Conservation (phyloP, 306 rosid species). For the Citrullus colocynthis region DNA sequence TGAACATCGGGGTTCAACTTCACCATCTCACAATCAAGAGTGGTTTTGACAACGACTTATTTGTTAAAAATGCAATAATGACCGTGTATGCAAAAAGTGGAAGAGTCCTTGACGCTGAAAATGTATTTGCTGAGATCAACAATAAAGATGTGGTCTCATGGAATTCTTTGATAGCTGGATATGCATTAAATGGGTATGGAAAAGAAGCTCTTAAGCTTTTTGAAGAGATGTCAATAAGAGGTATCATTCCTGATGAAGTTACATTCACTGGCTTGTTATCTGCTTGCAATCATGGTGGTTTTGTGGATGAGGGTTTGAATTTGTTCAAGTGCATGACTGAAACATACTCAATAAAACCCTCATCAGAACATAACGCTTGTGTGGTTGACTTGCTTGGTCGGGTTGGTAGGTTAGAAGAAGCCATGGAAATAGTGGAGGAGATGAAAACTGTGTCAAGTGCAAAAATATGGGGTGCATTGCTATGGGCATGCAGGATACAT, state of each 20-base stretch:
- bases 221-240: constrained; percentile 35
- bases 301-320: constrained; percentile 35
- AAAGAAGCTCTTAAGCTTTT: constrained; percentile 44
- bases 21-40: constrained; percentile 47
- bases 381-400: constrained; percentile 70
- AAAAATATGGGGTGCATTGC: constrained; percentile 67
- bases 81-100: constrained; percentile 73
- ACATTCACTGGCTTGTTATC: constrained; percentile 63
- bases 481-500: constrained; percentile 53
- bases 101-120: constrained; percentile 32
- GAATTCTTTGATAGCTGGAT: constrained; percentile 73
- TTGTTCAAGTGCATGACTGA: constrained; percentile 47
- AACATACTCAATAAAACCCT: constrained; percentile 42
- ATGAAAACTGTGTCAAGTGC: constrained; percentile 53
- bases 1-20: constrained; percentile 61
- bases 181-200: constrained; percentile 59
- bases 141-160: constrained; percentile 52
- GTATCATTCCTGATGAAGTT: constrained; percentile 43
- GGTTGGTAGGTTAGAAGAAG: constrained; percentile 63
- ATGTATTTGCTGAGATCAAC: constrained; percentile 35
- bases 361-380: constrained; percentile 64
- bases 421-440: constrained; percentile 33
- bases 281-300: constrained; percentile 69
- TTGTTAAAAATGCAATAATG: constrained; percentile 57
- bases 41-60: constrained; percentile 47